A percentile compares a stretch with the other conserved stretches of the same genome.
phyloP scores from a whole-genome alignment of 768 basidiomycete genomes.

The Rhizopogon sp. region DNA sequence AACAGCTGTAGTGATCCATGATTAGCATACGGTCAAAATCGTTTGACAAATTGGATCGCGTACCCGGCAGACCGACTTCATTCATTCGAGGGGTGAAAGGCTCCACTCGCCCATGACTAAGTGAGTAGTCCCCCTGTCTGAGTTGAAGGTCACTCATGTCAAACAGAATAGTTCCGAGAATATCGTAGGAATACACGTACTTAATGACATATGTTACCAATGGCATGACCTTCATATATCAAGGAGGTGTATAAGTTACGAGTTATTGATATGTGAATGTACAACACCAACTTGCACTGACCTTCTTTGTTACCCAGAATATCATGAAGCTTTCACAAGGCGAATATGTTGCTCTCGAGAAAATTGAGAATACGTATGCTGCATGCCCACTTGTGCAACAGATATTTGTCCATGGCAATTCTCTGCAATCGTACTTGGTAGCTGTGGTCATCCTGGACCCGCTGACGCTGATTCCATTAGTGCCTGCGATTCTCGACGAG shows the following conservation, averaged over 20 bases:
- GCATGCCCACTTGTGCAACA: conserved; percentile 67
- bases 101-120: background rate
- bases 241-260: no score
- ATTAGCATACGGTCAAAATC: background rate
- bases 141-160: background rate
- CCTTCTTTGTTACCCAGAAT: conserved; percentile 47
- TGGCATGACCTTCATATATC: no score
- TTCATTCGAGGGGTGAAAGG: background rate
- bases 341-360: conserved; percentile 97
- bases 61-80: background rate
- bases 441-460: conserved; percentile 86
- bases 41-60: background rate
- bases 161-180: background rate
- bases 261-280: no score
- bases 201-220: background rate
- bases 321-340: conserved; percentile 98
- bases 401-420: conserved; percentile 88
- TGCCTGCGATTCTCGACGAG: conserved; percentile 46
- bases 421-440: conserved; percentile 82
- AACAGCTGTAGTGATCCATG: background rate
- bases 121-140: background rate
- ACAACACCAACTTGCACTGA: background rate
- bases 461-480: conserved; percentile 55
- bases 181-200: background rate
- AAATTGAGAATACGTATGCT: conserved; percentile 80